Percentiles rank a stretch among this genome's conserved stretches.
Conservation (phyloP, 352 stramenopile genomes). For the Phytopythium litorale region DNA sequence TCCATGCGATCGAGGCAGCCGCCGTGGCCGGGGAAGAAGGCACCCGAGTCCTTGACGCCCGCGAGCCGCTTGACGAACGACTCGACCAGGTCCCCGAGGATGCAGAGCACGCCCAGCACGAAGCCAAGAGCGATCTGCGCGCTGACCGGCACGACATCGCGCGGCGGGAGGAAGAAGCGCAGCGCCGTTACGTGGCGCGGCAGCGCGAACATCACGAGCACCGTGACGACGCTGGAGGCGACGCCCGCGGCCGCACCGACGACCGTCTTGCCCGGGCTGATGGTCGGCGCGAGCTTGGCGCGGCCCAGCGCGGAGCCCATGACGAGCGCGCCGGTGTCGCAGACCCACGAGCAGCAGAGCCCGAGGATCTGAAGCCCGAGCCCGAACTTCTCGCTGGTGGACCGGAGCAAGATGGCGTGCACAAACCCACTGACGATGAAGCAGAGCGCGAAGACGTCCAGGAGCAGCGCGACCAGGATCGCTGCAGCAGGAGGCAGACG, state of each 20-base stretch:
- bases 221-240: conserved; percentile 40
- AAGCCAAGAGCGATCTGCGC: conserved; percentile 42
- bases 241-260: conserved; percentile 52
- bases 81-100: conserved; percentile 63
- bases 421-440: conserved; percentile 53
- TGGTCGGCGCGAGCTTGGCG: conserved; percentile 47
- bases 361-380: conserved; percentile 64
- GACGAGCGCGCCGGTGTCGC: conserved; percentile 60
- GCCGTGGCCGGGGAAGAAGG: conserved; percentile 71
- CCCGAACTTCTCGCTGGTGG: conserved; percentile 35
- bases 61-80: conserved; percentile 70
- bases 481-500: neutral
- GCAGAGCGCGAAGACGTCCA: neutral
- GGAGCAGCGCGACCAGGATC: neutral
- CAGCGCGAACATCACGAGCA: conserved; percentile 39
- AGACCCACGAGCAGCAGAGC: conserved; percentile 59
- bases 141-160: conserved; percentile 16
- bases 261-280: conserved; percentile 72
- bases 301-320: conserved; percentile 48
- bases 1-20: conserved; percentile 80
- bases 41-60: conserved; percentile 63
- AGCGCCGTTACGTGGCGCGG: conserved; percentile 10
- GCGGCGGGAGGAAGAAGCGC: conserved; percentile 20
- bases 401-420: conserved; percentile 57
- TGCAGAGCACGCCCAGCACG: conserved; percentile 51